phyloP scores from a whole-genome alignment of 2,329 filamentous ascomycete species.

The Xylaria sp. region DNA sequence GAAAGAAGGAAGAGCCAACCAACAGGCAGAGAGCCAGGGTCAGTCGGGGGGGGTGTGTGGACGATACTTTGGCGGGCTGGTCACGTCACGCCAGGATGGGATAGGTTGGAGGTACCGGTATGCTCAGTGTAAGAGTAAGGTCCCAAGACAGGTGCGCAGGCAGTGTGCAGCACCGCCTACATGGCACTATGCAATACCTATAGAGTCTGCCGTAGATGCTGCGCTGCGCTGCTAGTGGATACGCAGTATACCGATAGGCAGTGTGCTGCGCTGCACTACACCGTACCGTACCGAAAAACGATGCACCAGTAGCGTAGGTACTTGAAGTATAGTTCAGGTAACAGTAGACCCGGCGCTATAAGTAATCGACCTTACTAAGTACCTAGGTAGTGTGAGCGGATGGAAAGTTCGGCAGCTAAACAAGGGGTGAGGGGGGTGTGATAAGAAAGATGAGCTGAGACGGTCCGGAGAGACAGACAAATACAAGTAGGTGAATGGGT shows the following conservation, averaged over 20 bases:
- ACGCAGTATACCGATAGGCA: not conserved
- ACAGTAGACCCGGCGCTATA: conserved; percentile 10
- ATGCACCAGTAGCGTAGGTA: not conserved
- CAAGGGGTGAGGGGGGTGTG: conserved; percentile 24
- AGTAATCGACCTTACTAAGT: not conserved
- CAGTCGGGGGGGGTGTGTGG: conserved; percentile 2
- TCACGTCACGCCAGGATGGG: conserved; percentile 7
- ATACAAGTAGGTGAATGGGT: not conserved
- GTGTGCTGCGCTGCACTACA: not conserved
- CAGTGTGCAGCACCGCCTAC: not conserved
- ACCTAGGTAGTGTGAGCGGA: not conserved
- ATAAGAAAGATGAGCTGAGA: conserved; percentile 20
- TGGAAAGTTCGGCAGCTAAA: conserved; percentile 12
- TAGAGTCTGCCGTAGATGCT: not conserved
- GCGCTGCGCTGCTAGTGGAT: not conserved
- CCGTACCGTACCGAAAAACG: not conserved
- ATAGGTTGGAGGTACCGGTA: not conserved
- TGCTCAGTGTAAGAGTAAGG: not conserved
- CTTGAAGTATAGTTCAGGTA: not conserved
- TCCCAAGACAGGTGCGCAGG: not conserved
- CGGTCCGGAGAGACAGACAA: conserved; percentile 24
- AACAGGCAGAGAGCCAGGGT: conserved; percentile 21
- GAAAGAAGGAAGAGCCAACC: conserved; percentile 24
- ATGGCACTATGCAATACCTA: not conserved
- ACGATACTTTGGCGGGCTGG: conserved; percentile 5